Evolutionary conservation across 1,284 basidiomycete genomes (phyloP).

Genomic region (Ustilago shanxiensis): DNA sequence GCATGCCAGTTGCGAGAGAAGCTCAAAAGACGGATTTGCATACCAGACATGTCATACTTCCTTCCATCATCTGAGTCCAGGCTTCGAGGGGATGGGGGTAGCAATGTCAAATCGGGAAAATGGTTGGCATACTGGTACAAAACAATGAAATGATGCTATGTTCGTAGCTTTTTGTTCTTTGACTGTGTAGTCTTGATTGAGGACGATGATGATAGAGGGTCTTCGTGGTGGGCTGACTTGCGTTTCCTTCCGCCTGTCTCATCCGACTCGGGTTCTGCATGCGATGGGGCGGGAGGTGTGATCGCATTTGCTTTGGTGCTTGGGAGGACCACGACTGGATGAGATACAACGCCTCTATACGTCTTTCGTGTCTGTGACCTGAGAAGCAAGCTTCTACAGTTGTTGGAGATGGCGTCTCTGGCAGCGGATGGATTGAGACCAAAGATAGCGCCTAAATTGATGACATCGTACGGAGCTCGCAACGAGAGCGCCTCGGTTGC

Average conservation of each 20-base stretch:
- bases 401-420: constrained; percentile 56
- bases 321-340: constrained; percentile 25
- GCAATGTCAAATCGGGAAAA: neutral
- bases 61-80: neutral
- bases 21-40: no score
- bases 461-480: constrained; percentile 64
- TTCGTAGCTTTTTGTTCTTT: constrained; percentile 30
- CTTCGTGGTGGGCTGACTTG: constrained; percentile 7
- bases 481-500: constrained; percentile 55
- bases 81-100: neutral
- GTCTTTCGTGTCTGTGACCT: constrained; percentile 60
- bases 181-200: neutral
- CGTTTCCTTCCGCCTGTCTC: constrained; percentile 19
- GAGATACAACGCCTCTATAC: constrained; percentile 55
- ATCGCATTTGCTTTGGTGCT: neutral
- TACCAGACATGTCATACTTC: no score
- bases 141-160: neutral
- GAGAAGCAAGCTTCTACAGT: constrained; percentile 53
- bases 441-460: constrained; percentile 65
- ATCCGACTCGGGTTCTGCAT: neutral
- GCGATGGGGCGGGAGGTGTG: neutral
- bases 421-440: constrained; percentile 59
- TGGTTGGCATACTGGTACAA: neutral
- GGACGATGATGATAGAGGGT: neutral
- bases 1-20: no score